phyloP scores from a whole-genome alignment of 129 eudicot species.

The Artemisia annua region DNA sequence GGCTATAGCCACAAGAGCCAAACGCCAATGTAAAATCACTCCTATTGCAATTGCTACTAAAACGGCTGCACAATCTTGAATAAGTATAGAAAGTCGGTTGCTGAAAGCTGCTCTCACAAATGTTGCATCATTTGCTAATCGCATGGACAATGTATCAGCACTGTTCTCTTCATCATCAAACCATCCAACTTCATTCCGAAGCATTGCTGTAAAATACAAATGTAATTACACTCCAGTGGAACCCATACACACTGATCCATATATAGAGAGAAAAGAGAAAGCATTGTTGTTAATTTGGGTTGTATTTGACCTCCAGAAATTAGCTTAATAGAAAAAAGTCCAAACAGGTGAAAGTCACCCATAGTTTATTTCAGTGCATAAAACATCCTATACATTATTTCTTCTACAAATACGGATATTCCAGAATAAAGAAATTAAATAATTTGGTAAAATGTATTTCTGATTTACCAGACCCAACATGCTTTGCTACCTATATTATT shows the following conservation, averaged over 20 bases:
- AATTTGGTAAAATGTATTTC: no score
- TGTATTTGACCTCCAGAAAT: no score
- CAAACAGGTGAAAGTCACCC: no score
- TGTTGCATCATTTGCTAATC: constrained; percentile 97
- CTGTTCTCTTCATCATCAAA: constrained; percentile 96
- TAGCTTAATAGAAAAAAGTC: no score
- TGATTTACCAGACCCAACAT: no score
- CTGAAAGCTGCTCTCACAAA: constrained; percentile 97
- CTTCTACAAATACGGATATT: no score
- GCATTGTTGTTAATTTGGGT: neutral
- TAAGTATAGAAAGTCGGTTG: constrained; percentile 81
- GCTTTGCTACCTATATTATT: no score
- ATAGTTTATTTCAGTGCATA: no score
- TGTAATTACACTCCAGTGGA: neutral
- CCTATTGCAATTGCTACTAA: constrained; percentile 82
- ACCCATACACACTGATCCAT: neutral
- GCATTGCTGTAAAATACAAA: constrained; percentile 65
- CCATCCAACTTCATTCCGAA: constrained; percentile 99
- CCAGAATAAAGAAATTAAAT: no score
- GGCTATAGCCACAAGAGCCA: constrained; percentile 89
- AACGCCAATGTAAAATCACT: constrained; percentile 79
- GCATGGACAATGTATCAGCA: constrained; percentile 91
- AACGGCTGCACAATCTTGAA: constrained; percentile 89
- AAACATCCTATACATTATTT: no score
- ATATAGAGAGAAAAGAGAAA: constrained; percentile 7